These are phyloP conservation scores for Pseudohalonectria lignicola DNA, from an alignment of 2,329 filamentous ascomycete genomes.

Conservation along the genomic window DNA sequence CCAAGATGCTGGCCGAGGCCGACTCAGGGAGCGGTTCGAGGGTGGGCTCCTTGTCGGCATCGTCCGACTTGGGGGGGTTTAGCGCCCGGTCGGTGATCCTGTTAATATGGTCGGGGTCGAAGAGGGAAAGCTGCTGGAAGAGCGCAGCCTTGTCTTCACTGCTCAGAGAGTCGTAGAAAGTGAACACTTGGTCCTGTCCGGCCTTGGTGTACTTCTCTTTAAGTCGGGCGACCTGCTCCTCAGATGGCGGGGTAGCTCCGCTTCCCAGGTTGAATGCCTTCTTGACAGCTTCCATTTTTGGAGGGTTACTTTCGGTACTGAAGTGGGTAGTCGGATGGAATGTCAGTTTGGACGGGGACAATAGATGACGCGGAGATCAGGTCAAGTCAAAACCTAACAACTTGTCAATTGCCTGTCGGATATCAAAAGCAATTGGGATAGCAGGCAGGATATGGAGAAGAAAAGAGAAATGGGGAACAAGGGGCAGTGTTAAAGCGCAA, in stretches of 20 bases:
- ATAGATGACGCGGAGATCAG: no score
- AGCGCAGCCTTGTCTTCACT: conserved; percentile 64
- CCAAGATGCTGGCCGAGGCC: conserved; percentile 81
- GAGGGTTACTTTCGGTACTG: conserved; percentile 3
- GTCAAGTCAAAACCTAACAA: no score
- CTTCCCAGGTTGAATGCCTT: conserved; percentile 25
- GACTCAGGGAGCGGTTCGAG: conserved; percentile 84
- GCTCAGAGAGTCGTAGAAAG: conserved; percentile 75
- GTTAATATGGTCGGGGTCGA: conserved; percentile 83
- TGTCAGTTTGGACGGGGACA: no score
- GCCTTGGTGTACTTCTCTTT: conserved; percentile 64
- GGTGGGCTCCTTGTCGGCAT: conserved; percentile 32
- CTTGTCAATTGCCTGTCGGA: no score
- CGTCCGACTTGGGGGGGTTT: conserved; percentile 57
- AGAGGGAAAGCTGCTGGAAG: conserved; percentile 68
- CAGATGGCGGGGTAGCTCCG: conserved; percentile 40
- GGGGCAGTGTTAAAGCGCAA: no score
- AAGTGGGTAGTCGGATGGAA: no score
- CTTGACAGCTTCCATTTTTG: conserved; percentile 31
- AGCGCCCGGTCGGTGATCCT: conserved; percentile 73
- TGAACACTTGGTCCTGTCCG: conserved; percentile 71
- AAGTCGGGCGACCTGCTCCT: conserved; percentile 56
- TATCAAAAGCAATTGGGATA: no score
- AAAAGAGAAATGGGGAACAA: no score
- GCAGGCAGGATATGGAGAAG: no score